phyloP scores from a whole-genome alignment of 2,329 filamentous ascomycete genomes.

The Epichloe gansuensis region DNA sequence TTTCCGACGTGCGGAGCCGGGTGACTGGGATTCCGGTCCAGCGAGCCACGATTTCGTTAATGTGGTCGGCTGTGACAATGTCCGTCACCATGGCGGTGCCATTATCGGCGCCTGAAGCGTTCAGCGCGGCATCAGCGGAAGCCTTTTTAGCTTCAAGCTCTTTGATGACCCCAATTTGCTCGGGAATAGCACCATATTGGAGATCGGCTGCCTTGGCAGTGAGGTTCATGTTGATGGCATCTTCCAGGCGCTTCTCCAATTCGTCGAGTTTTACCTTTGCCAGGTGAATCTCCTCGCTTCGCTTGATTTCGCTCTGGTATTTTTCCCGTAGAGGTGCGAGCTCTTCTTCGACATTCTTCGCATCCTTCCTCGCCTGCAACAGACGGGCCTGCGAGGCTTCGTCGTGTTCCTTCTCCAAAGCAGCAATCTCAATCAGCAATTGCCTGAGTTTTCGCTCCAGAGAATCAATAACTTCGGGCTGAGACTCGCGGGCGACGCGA shows the following conservation, averaged over 20 bases:
- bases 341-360: slow-evolving; percentile 89
- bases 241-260: slow-evolving; percentile 82
- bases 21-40: slow-evolving; percentile 99
- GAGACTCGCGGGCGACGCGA: slow-evolving; percentile 85
- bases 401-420: slow-evolving; percentile 85
- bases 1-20: slow-evolving; percentile 85
- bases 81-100: slow-evolving; percentile 75
- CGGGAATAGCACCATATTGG: slow-evolving; percentile 94
- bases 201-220: slow-evolving; percentile 83
- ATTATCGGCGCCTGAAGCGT: slow-evolving; percentile 39
- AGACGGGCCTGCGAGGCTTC: slow-evolving; percentile 80
- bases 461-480: slow-evolving; percentile 90
- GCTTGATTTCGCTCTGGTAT: slow-evolving; percentile 85
- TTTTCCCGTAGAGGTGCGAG: slow-evolving; percentile 84
- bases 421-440: slow-evolving; percentile 94
- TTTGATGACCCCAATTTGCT: slow-evolving; percentile 71
- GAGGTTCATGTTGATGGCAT: slow-evolving; percentile 80
- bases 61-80: slow-evolving; percentile 90
- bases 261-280: slow-evolving; percentile 91
- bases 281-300: slow-evolving; percentile 84
- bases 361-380: slow-evolving; percentile 73
- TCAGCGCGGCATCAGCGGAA: slow-evolving; percentile 61
- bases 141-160: slow-evolving; percentile 71
- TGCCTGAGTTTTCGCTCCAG: slow-evolving; percentile 83
- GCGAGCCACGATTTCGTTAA: slow-evolving; percentile 93